Base-by-base conservation (phyloP, 2,329 filamentous ascomycete genomes). In the Byssochlamys sp. region DNA sequence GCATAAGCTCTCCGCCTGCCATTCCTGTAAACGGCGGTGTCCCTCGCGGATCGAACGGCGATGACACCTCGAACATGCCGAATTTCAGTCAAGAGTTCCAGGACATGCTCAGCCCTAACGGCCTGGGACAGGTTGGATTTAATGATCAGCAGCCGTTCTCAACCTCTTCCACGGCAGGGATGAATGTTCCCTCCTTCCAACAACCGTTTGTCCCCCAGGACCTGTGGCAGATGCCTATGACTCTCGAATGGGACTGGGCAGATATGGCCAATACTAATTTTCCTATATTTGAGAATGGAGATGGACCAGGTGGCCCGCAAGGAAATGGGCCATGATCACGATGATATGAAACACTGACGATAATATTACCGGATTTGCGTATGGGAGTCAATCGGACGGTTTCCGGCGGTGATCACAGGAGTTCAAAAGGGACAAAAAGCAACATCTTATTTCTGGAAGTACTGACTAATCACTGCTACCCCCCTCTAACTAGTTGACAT, bases 201-300 rank as follows among this genome's bases (percentile, higher is more conserved):
- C 89, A 95, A 63, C 91, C 91, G 0, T 87, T 96, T 66, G 84
- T 97, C 25, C 92, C 94, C 3, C 90, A 92, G 66, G 94, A 97
- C 73, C 75, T 97, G 27, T 99, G 94, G 85, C 88, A 92, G 71
- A 86, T 97, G 83, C 91, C 92, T 1, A 95, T 96, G 86, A 95
- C 90, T 2, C 81, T 97, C 25, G 92, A 97, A 69, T 96, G 91
- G 91, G 90, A 88, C 63, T 89, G 85, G 86, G 83, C 76, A 2
- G 76, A 78, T 57, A 73, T 76, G 68, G 73, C 72, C 12, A 67
- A 50, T 25, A 50, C 67, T 19, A 72, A 69, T 57, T 69, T 73
- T 49, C 70, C 71, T 24, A 63, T 66, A 9, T 72, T 74, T 54
- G 71, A 71, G 48, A 56, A 61, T 33, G 61, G 61, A 24, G 61